A percentile compares a stretch with the other conserved stretches of the same genome.
Conservation (phyloP, 805 yeast genomes). For the Barnettozyma salicaria region DNA sequence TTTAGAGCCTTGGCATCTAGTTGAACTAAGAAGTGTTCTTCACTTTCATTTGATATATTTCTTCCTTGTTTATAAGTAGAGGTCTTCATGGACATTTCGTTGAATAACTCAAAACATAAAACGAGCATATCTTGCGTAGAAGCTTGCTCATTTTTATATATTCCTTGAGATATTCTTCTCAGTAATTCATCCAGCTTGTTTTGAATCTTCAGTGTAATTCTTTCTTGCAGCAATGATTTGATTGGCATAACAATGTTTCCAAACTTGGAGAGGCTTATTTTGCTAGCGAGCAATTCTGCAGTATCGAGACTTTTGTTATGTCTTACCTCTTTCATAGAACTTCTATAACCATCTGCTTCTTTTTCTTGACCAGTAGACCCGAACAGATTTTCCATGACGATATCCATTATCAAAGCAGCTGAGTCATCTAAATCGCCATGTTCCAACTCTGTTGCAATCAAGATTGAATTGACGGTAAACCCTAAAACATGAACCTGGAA, state of each 20-base stretch:
- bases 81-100: no score
- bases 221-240: constrained; percentile 54
- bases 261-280: constrained; percentile 54
- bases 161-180: constrained; percentile 72
- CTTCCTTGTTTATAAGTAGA: constrained; percentile 16
- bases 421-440: constrained; percentile 76
- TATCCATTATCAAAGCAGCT: constrained; percentile 51
- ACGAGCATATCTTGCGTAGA: constrained; percentile 53
- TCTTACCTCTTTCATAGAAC: constrained; percentile 85
- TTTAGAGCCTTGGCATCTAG: constrained; percentile 52
- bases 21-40: constrained; percentile 69
- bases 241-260: constrained; percentile 60
- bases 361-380: constrained; percentile 92
- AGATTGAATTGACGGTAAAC: constrained; percentile 71
- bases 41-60: constrained; percentile 29
- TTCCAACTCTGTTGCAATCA: constrained; percentile 47
- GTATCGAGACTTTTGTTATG: constrained; percentile 84
- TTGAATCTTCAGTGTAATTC: constrained; percentile 61
- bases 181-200: constrained; percentile 73
- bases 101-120: constrained; percentile 67
- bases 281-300: constrained; percentile 67
- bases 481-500: constrained; percentile 92
- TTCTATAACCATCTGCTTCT: constrained; percentile 86
- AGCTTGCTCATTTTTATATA: constrained; percentile 61
- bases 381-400: constrained; percentile 87